Percentiles rank a stretch among this genome's conserved stretches.
Evolutionary conservation across 768 basidiomycete genomes (phyloP).

Genomic region (Clitopilus passeckerianus): DNA sequence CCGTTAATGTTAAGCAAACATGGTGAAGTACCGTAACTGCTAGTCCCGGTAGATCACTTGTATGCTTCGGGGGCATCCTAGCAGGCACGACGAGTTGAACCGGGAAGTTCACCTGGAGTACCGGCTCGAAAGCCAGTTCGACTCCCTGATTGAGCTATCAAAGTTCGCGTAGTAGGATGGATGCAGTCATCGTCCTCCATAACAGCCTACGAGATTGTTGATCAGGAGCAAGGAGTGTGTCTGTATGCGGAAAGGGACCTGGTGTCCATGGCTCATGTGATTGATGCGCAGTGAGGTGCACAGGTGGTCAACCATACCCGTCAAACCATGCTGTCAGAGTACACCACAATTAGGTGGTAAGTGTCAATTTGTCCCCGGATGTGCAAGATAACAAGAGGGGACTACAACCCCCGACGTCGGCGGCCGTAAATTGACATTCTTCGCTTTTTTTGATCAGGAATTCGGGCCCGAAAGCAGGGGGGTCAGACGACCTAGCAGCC

Average conservation of each 20-base stretch:
- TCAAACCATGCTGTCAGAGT: not conserved
- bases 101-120: not conserved
- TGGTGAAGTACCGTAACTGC: not conserved
- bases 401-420: not conserved
- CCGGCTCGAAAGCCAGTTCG: not conserved
- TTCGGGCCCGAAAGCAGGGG: not conserved
- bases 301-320: not conserved
- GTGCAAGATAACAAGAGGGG: not conserved
- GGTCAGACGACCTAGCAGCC: not conserved
- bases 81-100: not conserved
- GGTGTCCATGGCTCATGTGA: not conserved
- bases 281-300: not conserved
- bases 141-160: not conserved
- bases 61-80: not conserved
- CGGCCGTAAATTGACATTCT: not conserved
- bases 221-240: not conserved
- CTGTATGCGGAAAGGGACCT: not conserved
- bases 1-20: not conserved
- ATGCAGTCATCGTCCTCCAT: not conserved
- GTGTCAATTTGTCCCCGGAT: not conserved
- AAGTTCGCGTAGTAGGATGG: not conserved
- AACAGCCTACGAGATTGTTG: not conserved
- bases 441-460: not conserved
- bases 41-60: not conserved
- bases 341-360: not conserved